Percentiles rank a stretch among this genome's conserved stretches.
These are phyloP conservation scores for Penicillium cataractarum DNA, from an alignment of 495 filamentous ascomycete genomes.

Conservation along the genomic window DNA sequence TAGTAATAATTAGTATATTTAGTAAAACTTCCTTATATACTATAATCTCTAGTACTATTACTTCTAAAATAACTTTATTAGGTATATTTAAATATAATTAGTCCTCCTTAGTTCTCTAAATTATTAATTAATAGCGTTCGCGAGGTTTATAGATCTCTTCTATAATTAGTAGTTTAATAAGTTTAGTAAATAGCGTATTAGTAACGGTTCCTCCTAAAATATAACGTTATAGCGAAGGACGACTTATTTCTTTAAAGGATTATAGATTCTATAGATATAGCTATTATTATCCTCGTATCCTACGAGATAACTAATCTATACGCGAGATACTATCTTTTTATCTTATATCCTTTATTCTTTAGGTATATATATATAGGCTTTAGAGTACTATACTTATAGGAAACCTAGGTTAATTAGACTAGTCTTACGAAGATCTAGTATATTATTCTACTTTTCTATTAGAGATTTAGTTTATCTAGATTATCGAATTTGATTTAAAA, in stretches of 20 bases:
- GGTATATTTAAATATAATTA: too few relatives aligned
- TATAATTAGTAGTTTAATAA: background rate
- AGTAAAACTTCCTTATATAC: too few relatives aligned
- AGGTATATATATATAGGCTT: background rate
- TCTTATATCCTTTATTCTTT: background rate
- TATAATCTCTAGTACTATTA: too few relatives aligned
- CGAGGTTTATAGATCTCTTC: background rate
- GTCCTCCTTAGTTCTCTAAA: too few relatives aligned
- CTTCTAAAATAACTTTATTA: too few relatives aligned
- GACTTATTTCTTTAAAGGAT: background rate
- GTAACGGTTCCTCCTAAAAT: background rate
- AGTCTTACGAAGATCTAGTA: background rate
- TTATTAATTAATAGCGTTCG: background rate
- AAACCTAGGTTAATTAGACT: background rate
- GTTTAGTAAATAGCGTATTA: background rate
- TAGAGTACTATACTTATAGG: background rate
- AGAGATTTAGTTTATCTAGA: background rate
- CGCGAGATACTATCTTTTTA: background rate
- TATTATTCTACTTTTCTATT: background rate
- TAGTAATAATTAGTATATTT: too few relatives aligned
- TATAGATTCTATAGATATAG: background rate
- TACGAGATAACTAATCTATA: background rate
- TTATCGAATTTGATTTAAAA: background rate
- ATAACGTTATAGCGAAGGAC: background rate
- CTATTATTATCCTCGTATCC: background rate